Evolutionary conservation across 768 basidiomycete genomes (phyloP), one percentile per base, ranked within the genome.

Genomic region (Dacryopinax primogenitus): DNA sequence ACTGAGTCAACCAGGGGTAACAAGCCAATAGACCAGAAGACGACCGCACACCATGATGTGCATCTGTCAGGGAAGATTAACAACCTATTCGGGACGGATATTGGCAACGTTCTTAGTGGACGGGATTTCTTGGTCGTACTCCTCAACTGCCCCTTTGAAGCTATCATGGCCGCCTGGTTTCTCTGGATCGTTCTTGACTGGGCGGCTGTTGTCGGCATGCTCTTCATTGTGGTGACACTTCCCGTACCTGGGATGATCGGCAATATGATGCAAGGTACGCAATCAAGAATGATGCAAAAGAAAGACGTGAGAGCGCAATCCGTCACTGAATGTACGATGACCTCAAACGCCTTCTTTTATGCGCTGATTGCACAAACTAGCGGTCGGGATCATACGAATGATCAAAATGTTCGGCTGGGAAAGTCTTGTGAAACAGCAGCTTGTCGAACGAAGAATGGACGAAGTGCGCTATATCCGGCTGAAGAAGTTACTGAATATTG

Each of bases 11-110:
- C 66, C 71, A 37, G 75, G 74, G 51, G 71, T 74, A 12, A 75
- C 74, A 39, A 39, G n/a, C 37, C 12, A 39, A 11, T n/a, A 16
- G 67, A 67, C 4, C 62, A 65, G 26, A 66, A 67, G 33, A 66
- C 67, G 36, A 64, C 67, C 7, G 65, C 64, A 69, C 33, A 33
- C 67, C 36, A 44, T 47, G 36, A 37, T 37, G 36, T 18, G 11
- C 84, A 86, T 70, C 73, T 88, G 21, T 81, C 84, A 36, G 88
- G 89, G 11, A 87, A 83, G 71, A 84, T 91, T 71, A 90, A 86
- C 72, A 90, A 88, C 64, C 75, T 90, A 4, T 81, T 88, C 34
- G 84, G 87, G 7, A 84, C 84, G 1, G 88, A 91, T 73, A 69
- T 82, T 16, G 73, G 74, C 21, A 74, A 77, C 65, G 72, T 78